These are phyloP conservation scores for Dunaliella sp. DNA, from an alignment of 139 green algal genomes.

Conservation along the genomic window DNA sequence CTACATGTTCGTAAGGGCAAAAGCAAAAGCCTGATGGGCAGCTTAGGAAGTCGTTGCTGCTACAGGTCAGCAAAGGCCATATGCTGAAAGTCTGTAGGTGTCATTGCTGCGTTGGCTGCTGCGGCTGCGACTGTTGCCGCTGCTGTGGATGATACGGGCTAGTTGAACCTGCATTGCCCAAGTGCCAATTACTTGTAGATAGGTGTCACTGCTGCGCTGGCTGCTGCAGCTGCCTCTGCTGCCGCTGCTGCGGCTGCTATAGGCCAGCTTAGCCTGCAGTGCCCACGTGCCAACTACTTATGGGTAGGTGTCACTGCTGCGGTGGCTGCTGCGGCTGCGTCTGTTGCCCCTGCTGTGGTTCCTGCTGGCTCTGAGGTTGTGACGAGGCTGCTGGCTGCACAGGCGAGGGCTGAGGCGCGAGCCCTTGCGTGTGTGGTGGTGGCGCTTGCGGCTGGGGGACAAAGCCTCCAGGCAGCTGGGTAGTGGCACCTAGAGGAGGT, in stretches of 20 bases:
- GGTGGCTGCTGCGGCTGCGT: background rate
- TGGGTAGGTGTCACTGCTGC: no score
- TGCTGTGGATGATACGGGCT: background rate
- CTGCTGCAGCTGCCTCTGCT: constrained; percentile 13
- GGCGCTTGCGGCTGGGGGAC: background rate
- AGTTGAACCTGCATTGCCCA: background rate
- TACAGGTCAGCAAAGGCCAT: background rate
- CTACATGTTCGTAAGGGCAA: background rate
- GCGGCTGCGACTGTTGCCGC: background rate
- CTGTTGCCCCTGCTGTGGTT: background rate
- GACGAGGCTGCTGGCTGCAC: no score
- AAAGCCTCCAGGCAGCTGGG: background rate
- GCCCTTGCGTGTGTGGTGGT: background rate
- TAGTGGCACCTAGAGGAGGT: background rate
- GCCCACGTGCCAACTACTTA: no score
- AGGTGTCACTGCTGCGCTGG: no score
- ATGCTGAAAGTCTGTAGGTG: no score
- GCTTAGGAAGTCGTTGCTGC: background rate
- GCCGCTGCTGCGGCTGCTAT: constrained; percentile 9
- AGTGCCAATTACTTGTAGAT: background rate
- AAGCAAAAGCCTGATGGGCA: background rate
- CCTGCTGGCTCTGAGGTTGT: background rate
- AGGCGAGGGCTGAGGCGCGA: background rate
- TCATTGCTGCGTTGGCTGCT: no score
- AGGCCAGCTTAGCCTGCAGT: no score